Evolutionary conservation across 108 stramenopile species (phyloP), one percentile per base, ranked within the genome.

Genomic region (Skeletonema tropicum): DNA sequence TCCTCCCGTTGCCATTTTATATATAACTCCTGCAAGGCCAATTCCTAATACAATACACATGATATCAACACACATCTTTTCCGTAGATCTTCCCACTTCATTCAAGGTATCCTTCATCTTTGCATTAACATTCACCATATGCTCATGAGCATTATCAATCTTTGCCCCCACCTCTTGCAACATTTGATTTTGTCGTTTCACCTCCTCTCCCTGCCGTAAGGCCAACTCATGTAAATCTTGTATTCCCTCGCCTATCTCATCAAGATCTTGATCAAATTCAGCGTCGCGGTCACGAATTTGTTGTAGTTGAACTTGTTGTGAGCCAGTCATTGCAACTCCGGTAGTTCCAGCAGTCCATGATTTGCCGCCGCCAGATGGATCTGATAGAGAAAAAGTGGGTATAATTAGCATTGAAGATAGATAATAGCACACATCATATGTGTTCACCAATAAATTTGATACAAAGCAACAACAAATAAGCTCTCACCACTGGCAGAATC

Each of bases 31-130:
- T 19, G n/a, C n/a, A 19, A 49, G 48, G 6, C 48, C 48, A 19
- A 49, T 49, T 49, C 48, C 48, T 49, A 49, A 49, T 55, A 96
- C 91, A 70, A 98, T 92, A 74, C 97, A 98, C 92, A 98, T 97
- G 38, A 98, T 96, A 77, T 98, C 97, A 3, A 98, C 92, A 83
- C 94, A 96, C 29, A 98, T 57, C 74, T 98, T 98, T 71, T 97
- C 97, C 46, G 89, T 76, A 52, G 85, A 66, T 21, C 97, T 86
- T 32, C 92, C 93, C 10, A 97, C 96, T 69, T 91, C 89, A 13
- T 92, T 82, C 62, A 97, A 80, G 12, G 92, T 95, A 14, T 90
- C 91, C 85, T 97, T 97, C 96, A 97, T 97, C 66, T 90, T 89
- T 13, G 74, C 36, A 72, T 97, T 97, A 25, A 97, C 93, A 57